Evolutionary conservation across 768 basidiomycete species (phyloP).

Genomic region (Amanita exitialis): DNA sequence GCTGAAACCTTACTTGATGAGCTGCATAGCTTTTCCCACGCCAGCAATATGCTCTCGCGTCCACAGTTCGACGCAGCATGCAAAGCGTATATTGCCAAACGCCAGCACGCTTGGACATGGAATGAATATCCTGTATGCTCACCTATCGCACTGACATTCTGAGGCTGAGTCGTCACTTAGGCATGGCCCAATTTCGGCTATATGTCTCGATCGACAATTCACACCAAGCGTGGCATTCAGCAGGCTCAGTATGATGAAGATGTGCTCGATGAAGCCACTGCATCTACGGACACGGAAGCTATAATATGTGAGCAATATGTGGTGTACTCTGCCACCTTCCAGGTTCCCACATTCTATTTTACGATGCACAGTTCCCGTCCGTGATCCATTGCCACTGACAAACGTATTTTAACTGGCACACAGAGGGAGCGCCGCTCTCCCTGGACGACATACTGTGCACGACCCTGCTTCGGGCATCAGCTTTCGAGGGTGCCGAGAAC

Average conservation of each 20-base stretch:
- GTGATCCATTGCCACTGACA: slow-evolving; percentile 21
- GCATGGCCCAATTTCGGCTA: slow-evolving; percentile 32
- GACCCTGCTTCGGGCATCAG: slow-evolving; percentile 45
- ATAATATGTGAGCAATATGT: slow-evolving; percentile 55
- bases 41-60: slow-evolving; percentile 39
- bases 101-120: slow-evolving; percentile 44
- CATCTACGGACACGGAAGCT: slow-evolving; percentile 15
- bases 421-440: slow-evolving; percentile 58
- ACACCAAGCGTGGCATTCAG: slow-evolving; percentile 8
- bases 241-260: slow-evolving; percentile 21
- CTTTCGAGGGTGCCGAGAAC: slow-evolving; percentile 29
- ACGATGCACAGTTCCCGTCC: slow-evolving; percentile 55
- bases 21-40: slow-evolving; percentile 44
- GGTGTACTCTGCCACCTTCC: slow-evolving; percentile 70
- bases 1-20: slow-evolving; percentile 53
- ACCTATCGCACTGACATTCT: slow-evolving; percentile 2
- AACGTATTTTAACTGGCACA: slow-evolving; percentile 8
- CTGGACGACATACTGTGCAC: slow-evolving; percentile 47
- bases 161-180: slow-evolving; percentile 14
- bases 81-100: slow-evolving; percentile 23
- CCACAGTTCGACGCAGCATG: slow-evolving; percentile 50
- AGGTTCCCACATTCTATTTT: slow-evolving; percentile 82
- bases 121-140: slow-evolving; percentile 44
- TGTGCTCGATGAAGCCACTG: slow-evolving; percentile 22
- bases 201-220: slow-evolving; percentile 28